Conservation (phyloP, 176 grass and related monocot species). For the Lolium rigidum region DNA sequence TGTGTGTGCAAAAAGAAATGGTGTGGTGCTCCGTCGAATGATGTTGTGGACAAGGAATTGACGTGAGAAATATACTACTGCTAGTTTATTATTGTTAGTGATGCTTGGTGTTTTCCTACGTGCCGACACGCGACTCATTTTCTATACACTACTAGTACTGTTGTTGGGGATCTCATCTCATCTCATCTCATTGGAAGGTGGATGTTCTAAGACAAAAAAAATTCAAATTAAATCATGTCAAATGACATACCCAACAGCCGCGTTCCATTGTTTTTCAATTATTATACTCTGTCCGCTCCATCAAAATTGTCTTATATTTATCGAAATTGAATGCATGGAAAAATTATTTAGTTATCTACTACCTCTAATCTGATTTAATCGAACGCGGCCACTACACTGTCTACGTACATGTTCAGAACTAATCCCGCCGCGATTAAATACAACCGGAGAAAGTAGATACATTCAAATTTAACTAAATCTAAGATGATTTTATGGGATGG, state of each 20-base stretch:
- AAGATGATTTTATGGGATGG: too few species aligned
- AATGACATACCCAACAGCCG: not conserved
- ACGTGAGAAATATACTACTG: not conserved
- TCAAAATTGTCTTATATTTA: too few species aligned
- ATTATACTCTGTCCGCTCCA: too few species aligned
- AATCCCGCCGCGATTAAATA: too few species aligned
- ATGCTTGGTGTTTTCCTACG: not conserved
- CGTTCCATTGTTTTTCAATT: not conserved
- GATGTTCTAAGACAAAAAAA: not conserved
- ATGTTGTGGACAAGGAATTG: conserved; percentile 26
- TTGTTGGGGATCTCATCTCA: not conserved
- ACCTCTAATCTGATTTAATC: too few species aligned
- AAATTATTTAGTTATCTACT: not conserved
- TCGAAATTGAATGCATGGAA: too few species aligned
- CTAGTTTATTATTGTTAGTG: not conserved
- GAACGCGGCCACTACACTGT: too few species aligned
- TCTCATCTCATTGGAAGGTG: conserved; percentile 1
- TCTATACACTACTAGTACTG: not conserved
- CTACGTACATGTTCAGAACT: too few species aligned
- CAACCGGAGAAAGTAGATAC: too few species aligned
- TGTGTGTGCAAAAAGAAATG: not conserved
- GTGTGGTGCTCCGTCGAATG: conserved; percentile 1
- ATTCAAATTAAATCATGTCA: too few species aligned
- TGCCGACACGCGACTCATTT: conserved; percentile 9
- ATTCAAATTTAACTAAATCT: too few species aligned